A percentile compares a stretch with the other conserved stretches of the same genome.
These are phyloP conservation scores for Cyberlindnera maritima DNA, from an alignment of 805 yeast genomes.

Conservation along the genomic window DNA sequence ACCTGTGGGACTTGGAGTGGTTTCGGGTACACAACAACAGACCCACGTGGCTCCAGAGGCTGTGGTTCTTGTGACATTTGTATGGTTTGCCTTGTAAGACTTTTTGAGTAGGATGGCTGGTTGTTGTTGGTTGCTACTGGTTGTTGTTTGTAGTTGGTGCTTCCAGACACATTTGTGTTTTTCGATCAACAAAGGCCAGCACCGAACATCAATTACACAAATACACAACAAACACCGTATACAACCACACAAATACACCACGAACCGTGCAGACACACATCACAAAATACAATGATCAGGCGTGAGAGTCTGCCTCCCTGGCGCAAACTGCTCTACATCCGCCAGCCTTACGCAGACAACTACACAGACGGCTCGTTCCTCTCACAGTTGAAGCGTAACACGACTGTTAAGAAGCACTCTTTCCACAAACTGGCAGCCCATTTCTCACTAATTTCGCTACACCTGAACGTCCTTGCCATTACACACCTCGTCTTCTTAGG, in stretches of 20 bases:
- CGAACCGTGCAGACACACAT: background rate
- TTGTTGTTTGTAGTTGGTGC: background rate
- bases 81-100: background rate
- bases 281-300: background rate
- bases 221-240: no score
- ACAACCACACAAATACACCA: background rate
- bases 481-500: conserved; percentile 71
- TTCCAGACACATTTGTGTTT: background rate
- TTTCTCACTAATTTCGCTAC: conserved; percentile 64
- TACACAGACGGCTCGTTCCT: conserved; percentile 81
- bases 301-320: conserved; percentile 44
- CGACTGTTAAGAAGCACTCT: conserved; percentile 68
- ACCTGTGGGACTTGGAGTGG: background rate
- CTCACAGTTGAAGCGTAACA: conserved; percentile 73
- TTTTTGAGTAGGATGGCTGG: background rate
- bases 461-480: conserved; percentile 59
- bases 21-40: background rate
- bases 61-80: background rate
- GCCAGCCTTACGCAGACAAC: conserved; percentile 88
- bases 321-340: conserved; percentile 82
- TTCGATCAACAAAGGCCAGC: background rate
- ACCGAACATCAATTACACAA: background rate
- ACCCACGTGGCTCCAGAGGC: background rate
- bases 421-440: conserved; percentile 66
- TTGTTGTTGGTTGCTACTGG: background rate